A percentile compares a stretch with the other conserved stretches of the same genome.
Evolutionary conservation across 225 moss, liverwort and hornwort genomes (phyloP).

Genomic region (Physcomitrium patens): DNA sequence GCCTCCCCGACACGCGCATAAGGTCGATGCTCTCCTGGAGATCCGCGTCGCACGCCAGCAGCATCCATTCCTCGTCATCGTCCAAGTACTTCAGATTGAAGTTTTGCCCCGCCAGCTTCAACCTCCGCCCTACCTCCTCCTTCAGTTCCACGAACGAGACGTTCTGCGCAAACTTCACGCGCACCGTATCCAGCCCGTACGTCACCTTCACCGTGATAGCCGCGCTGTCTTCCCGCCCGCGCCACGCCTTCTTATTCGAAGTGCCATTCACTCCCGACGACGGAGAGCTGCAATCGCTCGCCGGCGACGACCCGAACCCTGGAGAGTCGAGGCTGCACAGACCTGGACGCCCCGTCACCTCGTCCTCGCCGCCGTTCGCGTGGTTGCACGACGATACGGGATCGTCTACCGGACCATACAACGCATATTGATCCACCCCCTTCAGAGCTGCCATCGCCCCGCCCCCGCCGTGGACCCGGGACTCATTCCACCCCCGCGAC

Average conservation of each 20-base stretch:
- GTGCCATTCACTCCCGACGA: slow-evolving; percentile 72
- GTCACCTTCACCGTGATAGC: slow-evolving; percentile 81
- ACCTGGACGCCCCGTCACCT: slow-evolving; percentile 47
- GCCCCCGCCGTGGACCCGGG: slow-evolving; percentile 61
- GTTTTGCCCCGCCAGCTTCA: slow-evolving; percentile 55
- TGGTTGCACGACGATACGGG: slow-evolving; percentile 55
- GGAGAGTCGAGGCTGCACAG: slow-evolving; percentile 59
- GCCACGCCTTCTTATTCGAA: slow-evolving; percentile 50
- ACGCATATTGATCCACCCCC: slow-evolving; percentile 30
- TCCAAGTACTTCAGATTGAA: slow-evolving; percentile 85
- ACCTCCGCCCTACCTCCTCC: slow-evolving; percentile 75
- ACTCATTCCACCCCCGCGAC: slow-evolving; percentile 44
- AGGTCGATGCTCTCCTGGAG: slow-evolving; percentile 88
- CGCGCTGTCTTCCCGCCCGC: slow-evolving; percentile 33
- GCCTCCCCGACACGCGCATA: slow-evolving; percentile 61
- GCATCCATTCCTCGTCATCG: slow-evolving; percentile 93
- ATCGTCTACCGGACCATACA: slow-evolving; percentile 36
- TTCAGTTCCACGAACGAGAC: slow-evolving; percentile 59
- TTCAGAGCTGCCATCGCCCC: slow-evolving; percentile 64
- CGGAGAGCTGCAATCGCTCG: slow-evolving; percentile 86
- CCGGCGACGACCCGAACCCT: slow-evolving; percentile 76
- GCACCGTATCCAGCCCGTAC: slow-evolving; percentile 69
- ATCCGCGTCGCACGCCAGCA: slow-evolving; percentile 76
- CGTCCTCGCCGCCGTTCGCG: slow-evolving; percentile 52
- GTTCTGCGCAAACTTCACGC: slow-evolving; percentile 71